These are phyloP conservation scores for Daldinia sp. DNA, from an alignment of 2,329 filamentous ascomycete species.

Conservation along the genomic window DNA sequence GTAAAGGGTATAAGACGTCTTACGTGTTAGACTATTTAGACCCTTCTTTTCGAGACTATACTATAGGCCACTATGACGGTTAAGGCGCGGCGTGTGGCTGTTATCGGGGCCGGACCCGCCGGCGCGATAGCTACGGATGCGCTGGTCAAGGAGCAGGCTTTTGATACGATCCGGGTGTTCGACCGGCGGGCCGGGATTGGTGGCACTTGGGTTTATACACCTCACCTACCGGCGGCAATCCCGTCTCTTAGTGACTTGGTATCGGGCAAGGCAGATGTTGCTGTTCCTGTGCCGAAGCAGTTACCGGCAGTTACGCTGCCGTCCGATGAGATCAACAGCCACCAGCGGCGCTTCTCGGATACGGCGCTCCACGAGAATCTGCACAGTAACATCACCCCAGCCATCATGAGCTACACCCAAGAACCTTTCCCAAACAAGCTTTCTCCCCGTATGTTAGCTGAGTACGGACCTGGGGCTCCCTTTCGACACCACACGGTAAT, in stretches of 20 bases:
- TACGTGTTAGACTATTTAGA: neutral
- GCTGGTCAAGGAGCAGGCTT: conserved; percentile 65
- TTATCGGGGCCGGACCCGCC: conserved; percentile 69
- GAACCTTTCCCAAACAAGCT: conserved; percentile 60
- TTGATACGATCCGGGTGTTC: conserved; percentile 69
- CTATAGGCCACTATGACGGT: conserved; percentile 26
- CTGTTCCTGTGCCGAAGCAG: conserved; percentile 56
- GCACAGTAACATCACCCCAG: conserved; percentile 68
- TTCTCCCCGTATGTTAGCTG: conserved; percentile 57
- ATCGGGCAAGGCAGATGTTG: conserved; percentile 58
- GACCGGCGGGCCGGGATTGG: conserved; percentile 59
- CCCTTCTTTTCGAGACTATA: neutral
- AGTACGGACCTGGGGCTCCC: conserved; percentile 66
- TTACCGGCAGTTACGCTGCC: conserved; percentile 58
- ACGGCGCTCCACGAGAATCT: conserved; percentile 68
- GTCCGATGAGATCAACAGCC: conserved; percentile 50
- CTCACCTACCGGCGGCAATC: conserved; percentile 51
- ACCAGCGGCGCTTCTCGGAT: conserved; percentile 62
- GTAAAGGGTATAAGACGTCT: neutral
- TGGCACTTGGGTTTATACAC: conserved; percentile 50
- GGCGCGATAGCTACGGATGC: conserved; percentile 70
- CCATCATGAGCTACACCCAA: conserved; percentile 68
- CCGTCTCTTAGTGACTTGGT: conserved; percentile 53
- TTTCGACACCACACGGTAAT: conserved; percentile 68
- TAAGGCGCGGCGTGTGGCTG: conserved; percentile 58